Base-by-base conservation (phyloP, 441 rosid genomes). In the Brassica balearica region DNA sequence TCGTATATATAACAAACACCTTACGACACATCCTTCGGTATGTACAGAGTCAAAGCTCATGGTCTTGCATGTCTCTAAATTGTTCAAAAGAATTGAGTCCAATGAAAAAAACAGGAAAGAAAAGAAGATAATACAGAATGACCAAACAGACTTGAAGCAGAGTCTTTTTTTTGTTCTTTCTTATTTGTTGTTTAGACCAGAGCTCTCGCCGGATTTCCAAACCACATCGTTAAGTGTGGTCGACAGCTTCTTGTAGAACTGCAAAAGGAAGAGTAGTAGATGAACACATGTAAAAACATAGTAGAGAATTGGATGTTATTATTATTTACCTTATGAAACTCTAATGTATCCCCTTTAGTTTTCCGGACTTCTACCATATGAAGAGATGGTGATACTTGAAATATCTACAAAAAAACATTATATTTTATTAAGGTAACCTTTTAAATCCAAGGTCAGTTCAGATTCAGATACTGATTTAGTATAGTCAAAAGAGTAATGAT, bases 281-380 rank as follows among this genome's bases (percentile, higher is more conserved):
- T 19, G 20, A n/a, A 17, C 17, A 53, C 59, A 32, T 4, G 59
- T 74, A 65, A 69, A 17, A 53, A 69, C 19, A 19, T 19, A 19
- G 38, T 62, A 6, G 0, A 38, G 27, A 5, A 3, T 0, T 25
- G 3, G 17, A 61, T 60, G 32, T 12, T 12, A 46, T 3, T 8
- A 19, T 25, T 61, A 71, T 29, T 15, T 84, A 93, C 99, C 99
- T 92, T 95, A 55, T 95, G 99, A 74, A 95, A 95, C 76, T 95
- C 99, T 84, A 95, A 74, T 58, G 99, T 95, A 82, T 95, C 98
- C 69, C 99, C 99, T 85, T 93, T 95, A 5, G 98, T 92, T 86
- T 95, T 95, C 69, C 99, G 91, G 68, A 95, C 88, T 83, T 95
- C 97, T 5, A 95, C 89, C 99, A 93, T 92, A 75, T 95, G 97